Base-by-base conservation (phyloP, 2,329 filamentous ascomycete species). In the Periconia sp. region DNA sequence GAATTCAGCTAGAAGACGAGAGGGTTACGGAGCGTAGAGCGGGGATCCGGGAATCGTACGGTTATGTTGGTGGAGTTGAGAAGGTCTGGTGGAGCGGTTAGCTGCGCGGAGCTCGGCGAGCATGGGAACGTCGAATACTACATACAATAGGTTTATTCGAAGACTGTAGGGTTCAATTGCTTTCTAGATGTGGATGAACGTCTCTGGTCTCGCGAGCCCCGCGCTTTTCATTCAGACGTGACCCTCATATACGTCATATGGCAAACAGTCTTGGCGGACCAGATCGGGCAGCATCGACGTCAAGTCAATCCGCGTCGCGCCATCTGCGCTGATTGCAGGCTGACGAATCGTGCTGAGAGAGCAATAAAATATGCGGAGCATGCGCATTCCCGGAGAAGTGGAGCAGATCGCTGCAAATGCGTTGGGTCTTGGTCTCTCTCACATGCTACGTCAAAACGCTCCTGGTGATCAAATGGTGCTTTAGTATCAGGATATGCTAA, bases 161-260 rank as follows among this genome's bases (percentile, higher is more conserved):
- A 16, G 17, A n/a, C 23, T 23, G 5, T n/a, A 31, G 13, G 8
- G 10, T 30, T 28, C 22, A 36, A 23, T 21, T 36, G 4, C 12
- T 23, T 35, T 31, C 13, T 22, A 22, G 29, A 35, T 33, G 37
- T 37, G 22, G 28, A 32, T 46, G 37, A 33, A 41, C 13, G 24
- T 36, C 21, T 19, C 17, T 25, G 19, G 25, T 10, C 17, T 33
- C 26, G 45, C 31, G 35, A 21, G 28, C 43, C 37, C 35, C 45
- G 40, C 45, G 48, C 44, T 49, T 52, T 54, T 46, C 34, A 50
- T 52, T 42, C 26, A 43, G 16, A 24, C 39, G 5, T 50, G 59
- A 54, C 58, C 56, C 59, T 56, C 56, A 41, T 30, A 48, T 52
- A 62, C 59, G 57, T 62, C 59, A 62, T 55, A 46, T 17, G 36